A percentile compares a stretch with the other conserved stretches of the same genome.
phyloP scores from a whole-genome alignment of 2,329 filamentous ascomycete species.

The Arthrobotrys sinensis region DNA sequence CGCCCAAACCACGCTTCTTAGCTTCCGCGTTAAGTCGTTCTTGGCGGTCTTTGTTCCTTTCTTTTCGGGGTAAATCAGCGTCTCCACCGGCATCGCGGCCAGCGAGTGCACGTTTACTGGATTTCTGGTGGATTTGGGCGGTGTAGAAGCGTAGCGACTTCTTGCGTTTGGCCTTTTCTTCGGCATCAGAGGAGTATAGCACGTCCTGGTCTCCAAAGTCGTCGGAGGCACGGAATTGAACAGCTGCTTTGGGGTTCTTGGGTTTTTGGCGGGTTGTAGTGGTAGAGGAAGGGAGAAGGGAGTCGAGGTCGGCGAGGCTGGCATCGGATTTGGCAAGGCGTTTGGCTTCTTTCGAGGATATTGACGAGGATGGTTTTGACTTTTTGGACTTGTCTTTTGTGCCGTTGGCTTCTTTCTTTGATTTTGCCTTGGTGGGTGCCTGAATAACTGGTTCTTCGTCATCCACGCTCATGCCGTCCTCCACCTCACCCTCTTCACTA shows the following conservation, averaged over 20 bases:
- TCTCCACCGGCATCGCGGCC: slow-evolving; percentile 84
- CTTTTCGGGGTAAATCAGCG: slow-evolving; percentile 86
- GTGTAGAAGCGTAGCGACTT: slow-evolving; percentile 98
- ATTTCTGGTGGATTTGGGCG: slow-evolving; percentile 94
- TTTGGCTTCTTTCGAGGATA: slow-evolving; percentile 65
- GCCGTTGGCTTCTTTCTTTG: slow-evolving; percentile 60
- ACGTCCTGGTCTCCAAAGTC: slow-evolving; percentile 93
- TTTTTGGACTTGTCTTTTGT: slow-evolving; percentile 73
- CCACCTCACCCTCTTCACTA: slow-evolving; percentile 65
- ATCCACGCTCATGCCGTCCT: slow-evolving; percentile 65
- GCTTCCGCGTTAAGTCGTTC: slow-evolving; percentile 90
- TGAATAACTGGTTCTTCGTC: slow-evolving; percentile 52
- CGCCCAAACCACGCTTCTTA: slow-evolving; percentile 77
- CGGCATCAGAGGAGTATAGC: slow-evolving; percentile 82
- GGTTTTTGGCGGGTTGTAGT: slow-evolving; percentile 51
- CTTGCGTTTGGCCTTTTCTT: slow-evolving; percentile 89
- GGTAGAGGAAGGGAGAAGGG: slow-evolving; percentile 37
- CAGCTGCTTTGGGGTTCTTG: slow-evolving; percentile 62
- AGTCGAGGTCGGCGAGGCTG: slow-evolving; percentile 49
- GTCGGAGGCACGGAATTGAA: slow-evolving; percentile 74
- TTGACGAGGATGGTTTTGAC: slow-evolving; percentile 68
- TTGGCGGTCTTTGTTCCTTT: slow-evolving; percentile 87
- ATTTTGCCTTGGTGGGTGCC: slow-evolving; percentile 37
- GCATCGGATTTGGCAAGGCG: slow-evolving; percentile 51
- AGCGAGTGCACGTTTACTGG: slow-evolving; percentile 83